Percentiles rank a stretch among this genome's conserved stretches.
phyloP scores from a whole-genome alignment of 225 moss, liverwort and hornwort genomes.

The Marchantia paleacea region DNA sequence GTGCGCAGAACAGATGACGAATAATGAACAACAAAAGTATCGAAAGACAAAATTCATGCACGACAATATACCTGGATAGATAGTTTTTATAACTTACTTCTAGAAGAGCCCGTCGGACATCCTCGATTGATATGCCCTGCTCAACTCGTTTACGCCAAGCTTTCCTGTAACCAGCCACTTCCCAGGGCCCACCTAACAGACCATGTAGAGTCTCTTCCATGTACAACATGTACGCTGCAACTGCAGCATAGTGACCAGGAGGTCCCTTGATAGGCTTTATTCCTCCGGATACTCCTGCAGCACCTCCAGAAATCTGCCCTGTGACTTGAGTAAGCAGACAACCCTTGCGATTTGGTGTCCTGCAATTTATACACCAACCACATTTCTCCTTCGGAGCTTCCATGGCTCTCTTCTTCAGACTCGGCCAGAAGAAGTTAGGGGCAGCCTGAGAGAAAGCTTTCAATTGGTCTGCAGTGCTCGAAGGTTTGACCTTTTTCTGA shows the following conservation, averaged over 20 bases:
- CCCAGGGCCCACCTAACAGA: slow-evolving; percentile 74
- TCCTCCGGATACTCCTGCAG: slow-evolving; percentile 62
- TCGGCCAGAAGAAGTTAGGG: slow-evolving; percentile 84
- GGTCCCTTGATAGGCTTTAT: slow-evolving; percentile 53
- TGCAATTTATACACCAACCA: slow-evolving; percentile 87
- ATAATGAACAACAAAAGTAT: not conserved
- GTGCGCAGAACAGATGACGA: not conserved
- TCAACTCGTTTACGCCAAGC: slow-evolving; percentile 79
- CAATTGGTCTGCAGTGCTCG: slow-evolving; percentile 55
- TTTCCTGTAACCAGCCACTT: slow-evolving; percentile 59
- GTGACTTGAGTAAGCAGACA: slow-evolving; percentile 86
- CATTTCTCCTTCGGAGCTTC: slow-evolving; percentile 64
- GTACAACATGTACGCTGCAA: slow-evolving; percentile 76
- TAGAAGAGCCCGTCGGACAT: slow-evolving; percentile 55
- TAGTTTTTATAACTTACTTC: slow-evolving; percentile 40
- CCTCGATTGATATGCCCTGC: slow-evolving; percentile 47
- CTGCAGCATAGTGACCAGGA: slow-evolving; percentile 60
- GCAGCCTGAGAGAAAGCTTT: slow-evolving; percentile 74
- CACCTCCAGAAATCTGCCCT: slow-evolving; percentile 58
- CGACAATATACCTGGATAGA: not conserved
- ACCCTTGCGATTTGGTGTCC: slow-evolving; percentile 55
- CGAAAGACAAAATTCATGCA: not conserved
- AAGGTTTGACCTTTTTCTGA: slow-evolving; percentile 49
- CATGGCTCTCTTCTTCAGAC: slow-evolving; percentile 61
- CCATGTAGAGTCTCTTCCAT: slow-evolving; percentile 76